Base-by-base conservation (phyloP, 148 eudicot species). In the Heliamphora exappendiculata region DNA sequence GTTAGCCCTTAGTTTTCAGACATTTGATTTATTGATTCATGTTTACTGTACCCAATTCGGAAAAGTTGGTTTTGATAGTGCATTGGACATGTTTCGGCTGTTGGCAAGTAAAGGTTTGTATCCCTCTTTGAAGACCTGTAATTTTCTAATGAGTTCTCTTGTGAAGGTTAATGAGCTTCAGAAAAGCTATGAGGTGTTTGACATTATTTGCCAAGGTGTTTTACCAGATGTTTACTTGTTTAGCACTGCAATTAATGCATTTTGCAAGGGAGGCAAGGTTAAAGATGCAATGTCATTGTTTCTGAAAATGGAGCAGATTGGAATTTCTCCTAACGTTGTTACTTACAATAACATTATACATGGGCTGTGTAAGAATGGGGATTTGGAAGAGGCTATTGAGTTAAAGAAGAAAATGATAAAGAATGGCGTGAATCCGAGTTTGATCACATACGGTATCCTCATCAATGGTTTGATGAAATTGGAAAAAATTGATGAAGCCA, bases 111-210 rank as follows among this genome's bases (percentile, higher is more conserved):
- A 79, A 79, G 88, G 86, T 10, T 78, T 79, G 69, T 86, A 85
- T 82, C 95, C 97, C 19, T 91, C 98, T 24, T 65, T 80, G 79
- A 90, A 75, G 78, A 94, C 95, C 29, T 89, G 95, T 83, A 83
- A 64, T 53, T 79, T 86, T 62, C 77, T 94, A 36, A 80, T 94
- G 86, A 90, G 83, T 86, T 83, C 87, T 41, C 91, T 94, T 42
- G 92, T 90, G 39, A 91, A 89, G 84, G 89, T 76, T 8, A 87
- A 88, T 36, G 86, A 85, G 82, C 80, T 85, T 34, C 75, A 85
- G 58, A 88, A 81, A 82, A 74, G 95, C 49, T 92, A 82, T 49
- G 87, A 87, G 84, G 87, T 84, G 19, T 94, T 94, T 79, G 86
- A 83, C 33, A 67, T 87, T 50, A 80, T 90, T 78, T 74, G 82